These are phyloP conservation scores for Boletus sp. DNA, from an alignment of 768 basidiomycete genomes.

Conservation along the genomic window DNA sequence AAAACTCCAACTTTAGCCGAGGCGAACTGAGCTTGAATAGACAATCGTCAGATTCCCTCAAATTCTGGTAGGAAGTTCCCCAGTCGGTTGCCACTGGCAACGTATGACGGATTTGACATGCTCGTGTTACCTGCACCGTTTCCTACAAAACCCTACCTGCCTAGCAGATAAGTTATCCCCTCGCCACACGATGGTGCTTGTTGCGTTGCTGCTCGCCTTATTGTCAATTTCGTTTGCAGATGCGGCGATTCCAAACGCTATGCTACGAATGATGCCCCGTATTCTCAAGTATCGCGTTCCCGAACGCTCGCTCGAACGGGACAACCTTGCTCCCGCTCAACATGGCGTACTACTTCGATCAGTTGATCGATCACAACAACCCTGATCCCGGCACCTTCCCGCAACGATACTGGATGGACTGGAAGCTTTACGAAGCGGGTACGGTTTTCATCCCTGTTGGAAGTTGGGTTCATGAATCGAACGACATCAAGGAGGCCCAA, in stretches of 20 bases:
- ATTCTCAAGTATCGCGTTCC: constrained; percentile 10
- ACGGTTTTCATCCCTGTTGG: not conserved
- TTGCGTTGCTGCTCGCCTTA: constrained; percentile 4
- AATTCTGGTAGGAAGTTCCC: too few species aligned
- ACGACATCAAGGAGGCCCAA: constrained; percentile 20
- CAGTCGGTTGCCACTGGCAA: too few species aligned
- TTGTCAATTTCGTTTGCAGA: constrained; percentile 12
- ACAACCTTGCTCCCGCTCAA: constrained; percentile 24
- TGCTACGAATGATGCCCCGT: constrained; percentile 19
- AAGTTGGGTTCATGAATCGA: not conserved
- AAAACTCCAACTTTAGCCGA: too few species aligned
- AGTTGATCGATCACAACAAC: constrained; percentile 44
- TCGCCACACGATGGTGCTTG: constrained; percentile 7
- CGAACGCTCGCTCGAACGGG: constrained; percentile 18
- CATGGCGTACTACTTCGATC: constrained; percentile 31
- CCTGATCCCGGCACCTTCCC: constrained; percentile 68
- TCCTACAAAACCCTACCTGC: too few species aligned
- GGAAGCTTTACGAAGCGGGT: constrained; percentile 62
- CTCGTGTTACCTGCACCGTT: too few species aligned
- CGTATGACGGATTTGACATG: too few species aligned
- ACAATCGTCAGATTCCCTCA: too few species aligned
- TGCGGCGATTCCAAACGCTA: constrained; percentile 21
- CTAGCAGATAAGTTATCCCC: too few species aligned
- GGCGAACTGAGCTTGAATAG: too few species aligned
- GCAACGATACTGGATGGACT: constrained; percentile 72